A percentile compares a stretch with the other conserved stretches of the same genome.
Conservation (phyloP, 805 yeast species). For the Yamadazyma scolyti region DNA sequence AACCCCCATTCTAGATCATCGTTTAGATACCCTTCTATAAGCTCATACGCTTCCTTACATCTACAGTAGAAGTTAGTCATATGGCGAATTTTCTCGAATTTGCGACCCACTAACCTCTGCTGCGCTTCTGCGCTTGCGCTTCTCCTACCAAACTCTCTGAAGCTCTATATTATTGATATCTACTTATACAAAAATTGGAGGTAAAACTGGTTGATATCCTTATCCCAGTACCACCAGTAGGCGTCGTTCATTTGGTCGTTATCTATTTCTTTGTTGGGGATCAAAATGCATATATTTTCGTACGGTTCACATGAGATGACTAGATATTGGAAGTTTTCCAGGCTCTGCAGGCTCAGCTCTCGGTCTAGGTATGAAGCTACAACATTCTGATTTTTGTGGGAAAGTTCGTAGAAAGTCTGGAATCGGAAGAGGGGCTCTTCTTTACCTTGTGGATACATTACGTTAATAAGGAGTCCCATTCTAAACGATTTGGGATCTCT, state of each 20-base stretch:
- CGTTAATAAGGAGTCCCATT: constrained; percentile 63
- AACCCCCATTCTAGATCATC: constrained; percentile 21
- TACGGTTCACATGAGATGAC: constrained; percentile 89
- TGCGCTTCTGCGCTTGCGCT: too few relatives aligned
- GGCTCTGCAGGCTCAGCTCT: constrained; percentile 14
- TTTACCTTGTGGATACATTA: constrained; percentile 51
- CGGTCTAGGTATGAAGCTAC: constrained; percentile 21
- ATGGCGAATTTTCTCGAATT: too few relatives aligned
- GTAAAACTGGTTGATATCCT: constrained; percentile 62
- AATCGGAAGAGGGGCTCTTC: constrained; percentile 64
- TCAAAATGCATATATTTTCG: constrained; percentile 71
- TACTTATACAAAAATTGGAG: constrained; percentile 61
- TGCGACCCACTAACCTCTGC: too few relatives aligned
- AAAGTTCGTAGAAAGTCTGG: constrained; percentile 72
- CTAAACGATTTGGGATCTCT: constrained; percentile 56
- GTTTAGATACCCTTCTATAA: constrained; percentile 27
- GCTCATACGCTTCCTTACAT: constrained; percentile 30
- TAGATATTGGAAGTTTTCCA: constrained; percentile 58
- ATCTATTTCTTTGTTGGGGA: constrained; percentile 59
- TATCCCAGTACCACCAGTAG: constrained; percentile 74
- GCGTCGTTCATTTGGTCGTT: constrained; percentile 20
- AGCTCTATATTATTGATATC: neutral
- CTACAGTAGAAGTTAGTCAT: constrained; percentile 4
- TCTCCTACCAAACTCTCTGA: too few relatives aligned
- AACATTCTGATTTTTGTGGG: constrained; percentile 35